Evolutionary conservation across 257 asterid genomes (phyloP), one percentile per base, ranked within the genome.

Genomic region (Solanum infundibuliforme): DNA sequence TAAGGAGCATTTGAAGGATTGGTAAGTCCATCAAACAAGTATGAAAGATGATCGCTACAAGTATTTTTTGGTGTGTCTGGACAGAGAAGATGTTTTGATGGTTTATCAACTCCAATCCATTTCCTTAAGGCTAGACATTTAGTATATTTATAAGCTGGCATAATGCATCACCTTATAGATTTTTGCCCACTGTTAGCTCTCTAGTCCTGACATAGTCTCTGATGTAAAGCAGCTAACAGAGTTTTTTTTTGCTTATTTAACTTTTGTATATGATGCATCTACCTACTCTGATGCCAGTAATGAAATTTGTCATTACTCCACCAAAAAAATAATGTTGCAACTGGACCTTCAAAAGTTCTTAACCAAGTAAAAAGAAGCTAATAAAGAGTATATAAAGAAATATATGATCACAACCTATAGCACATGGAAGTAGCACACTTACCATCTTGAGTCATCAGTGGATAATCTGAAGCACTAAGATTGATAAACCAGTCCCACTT

Each of bases 401-500:
- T 16, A 86, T 83, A 83, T 10, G 41, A 32, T 8, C 27, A 72
- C 35, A 0, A 8, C 86, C 32, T 68, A 29, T 83, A 76, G 71
- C 76, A 52, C 41, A 85, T 4, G 73, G 55, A 87, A 88, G 81
- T 74, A 86, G 86, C 89, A 85, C 69, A 93, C 98, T 94, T 12
- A 97, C 99, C 99, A 89, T 97, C 99, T 91, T 95, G 99, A 89
- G 98, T 95, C 94, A 97, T 55, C 3, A 97, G 98, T 84, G 99
- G 99, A 92, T 97, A 97, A 93, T 97, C 99, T 4, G 99, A 97
- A 90, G 99, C 99, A 87, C 99, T 97, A 23, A 97, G 96, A 92
- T 97, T 97, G 46, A 97, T 97, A 95, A 97, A 97, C 99, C 99
- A 97, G 90, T 96, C 99, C 99, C 99, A 97, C 48, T 89, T 90